Base-by-base conservation (phyloP, 179 eudicot genomes). In the Sideroxylon spinosum region DNA sequence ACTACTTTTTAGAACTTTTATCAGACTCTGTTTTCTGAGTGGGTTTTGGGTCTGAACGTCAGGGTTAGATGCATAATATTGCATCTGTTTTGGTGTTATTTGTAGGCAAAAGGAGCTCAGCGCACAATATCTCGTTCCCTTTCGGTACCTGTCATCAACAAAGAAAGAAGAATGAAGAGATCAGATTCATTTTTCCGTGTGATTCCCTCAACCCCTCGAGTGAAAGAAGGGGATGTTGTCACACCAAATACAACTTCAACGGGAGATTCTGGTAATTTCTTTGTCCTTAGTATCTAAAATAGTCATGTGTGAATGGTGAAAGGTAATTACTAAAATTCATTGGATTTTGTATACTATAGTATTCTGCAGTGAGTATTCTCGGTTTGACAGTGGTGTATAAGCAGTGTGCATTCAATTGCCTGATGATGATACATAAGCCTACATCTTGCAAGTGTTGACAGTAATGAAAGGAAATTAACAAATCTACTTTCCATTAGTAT, bases 151-250 rank as follows among this genome's bases (percentile, higher is more conserved):
- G 82, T 78, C 76, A 48, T 90, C 23, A 82, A 81, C 79, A 92
- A 91, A 84, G 92, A 88, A 26, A 83, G 88, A 75, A 86, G 91
- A 71, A 61, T 88, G 74, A 87, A 81, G 48, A 88, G 81, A 78
- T 49, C 71, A 48, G 91, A 92, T 81, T 85, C 93, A 14, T 84
- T 86, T 79, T 89, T 90, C 78, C 97, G 98, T 67, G 93, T 96
- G 49, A 84, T 96, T 72, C 93, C 94, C 70, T 89, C 97, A 79
- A 92, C 97, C 71, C 98, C 98, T 29, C 87, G 78, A 49, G 78
- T 49, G 74, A 90, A 84, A 79, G 95, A 88, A 60, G 89, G 83
- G 71, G 85, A 82, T 20, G 37, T 79, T 29, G 70, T 79, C 26
- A 77, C 62, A 67, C 75, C 89, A 68, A 73, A 70, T 71, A 84